Evolutionary conservation across 148 eudicot species (phyloP).

Genomic region (Vaccinium macrocarpon): DNA sequence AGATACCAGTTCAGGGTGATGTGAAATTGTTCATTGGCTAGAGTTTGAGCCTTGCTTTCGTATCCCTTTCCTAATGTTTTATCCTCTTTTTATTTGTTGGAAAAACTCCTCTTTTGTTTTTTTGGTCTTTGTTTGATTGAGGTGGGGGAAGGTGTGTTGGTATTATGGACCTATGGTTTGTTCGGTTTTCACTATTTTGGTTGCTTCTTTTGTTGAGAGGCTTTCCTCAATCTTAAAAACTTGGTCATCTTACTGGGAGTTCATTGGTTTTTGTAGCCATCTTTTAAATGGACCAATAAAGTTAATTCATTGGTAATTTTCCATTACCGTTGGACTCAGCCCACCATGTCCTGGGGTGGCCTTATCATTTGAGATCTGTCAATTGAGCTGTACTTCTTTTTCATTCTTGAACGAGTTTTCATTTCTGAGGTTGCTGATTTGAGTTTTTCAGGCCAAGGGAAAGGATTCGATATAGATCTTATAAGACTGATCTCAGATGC

Average conservation of each 20-base stretch:
- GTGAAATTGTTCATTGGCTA: neutral
- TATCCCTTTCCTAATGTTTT: neutral
- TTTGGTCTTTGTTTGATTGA: neutral
- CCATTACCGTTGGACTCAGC: neutral
- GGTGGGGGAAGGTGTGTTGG: neutral
- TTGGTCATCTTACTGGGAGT: neutral
- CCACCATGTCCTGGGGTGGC: neutral
- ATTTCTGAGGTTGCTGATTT: slow-evolving; percentile 12
- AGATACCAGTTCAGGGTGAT: neutral
- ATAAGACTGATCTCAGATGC: slow-evolving; percentile 79
- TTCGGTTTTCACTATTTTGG: neutral
- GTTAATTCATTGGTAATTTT: neutral
- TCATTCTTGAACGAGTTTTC: slow-evolving; percentile 4
- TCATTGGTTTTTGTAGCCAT: neutral
- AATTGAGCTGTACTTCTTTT: neutral
- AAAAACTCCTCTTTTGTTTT: neutral
- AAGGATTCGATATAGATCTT: slow-evolving; percentile 87
- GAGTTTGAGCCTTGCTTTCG: neutral
- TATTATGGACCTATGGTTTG: neutral
- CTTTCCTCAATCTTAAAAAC: neutral
- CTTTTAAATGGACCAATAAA: neutral
- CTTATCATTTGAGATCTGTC: neutral
- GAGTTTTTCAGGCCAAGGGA: slow-evolving; percentile 75
- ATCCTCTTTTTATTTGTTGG: neutral
- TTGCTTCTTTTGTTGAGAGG: neutral